A percentile compares a stretch with the other conserved stretches of the same genome.
Evolutionary conservation across 2,329 filamentous ascomycete genomes (phyloP).

Genomic region (Exophiala aquamarina): DNA sequence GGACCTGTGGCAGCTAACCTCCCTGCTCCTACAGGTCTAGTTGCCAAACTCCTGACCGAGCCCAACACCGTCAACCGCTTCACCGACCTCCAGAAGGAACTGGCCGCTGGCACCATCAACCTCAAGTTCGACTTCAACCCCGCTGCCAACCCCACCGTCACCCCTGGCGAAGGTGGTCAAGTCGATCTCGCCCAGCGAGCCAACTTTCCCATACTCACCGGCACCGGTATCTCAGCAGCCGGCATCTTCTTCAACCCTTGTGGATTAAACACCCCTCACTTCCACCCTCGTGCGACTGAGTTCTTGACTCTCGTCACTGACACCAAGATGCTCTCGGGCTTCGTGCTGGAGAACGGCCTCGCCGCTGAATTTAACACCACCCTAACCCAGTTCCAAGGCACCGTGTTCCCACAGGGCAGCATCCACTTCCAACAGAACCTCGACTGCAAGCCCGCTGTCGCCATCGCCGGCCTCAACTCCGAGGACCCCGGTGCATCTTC

Average conservation of each 20-base stretch:
- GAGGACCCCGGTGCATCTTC: conserved; percentile 41
- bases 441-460: conserved; percentile 44
- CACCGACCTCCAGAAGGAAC: conserved; percentile 20
- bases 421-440: conserved; percentile 53
- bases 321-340: conserved; percentile 41
- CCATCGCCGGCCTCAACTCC: conserved; percentile 44
- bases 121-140: conserved; percentile 31
- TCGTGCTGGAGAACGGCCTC: conserved; percentile 49
- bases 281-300: conserved; percentile 50
- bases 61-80: conserved; percentile 23
- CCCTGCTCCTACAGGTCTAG: conserved; percentile 3
- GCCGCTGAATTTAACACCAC: conserved; percentile 40
- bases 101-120: conserved; percentile 19
- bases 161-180: conserved; percentile 31
- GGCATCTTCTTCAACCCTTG: conserved; percentile 36
- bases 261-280: conserved; percentile 50
- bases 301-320: conserved; percentile 47
- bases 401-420: conserved; percentile 47
- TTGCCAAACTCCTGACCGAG: conserved; percentile 27
- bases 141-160: conserved; percentile 23
- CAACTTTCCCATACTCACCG: conserved; percentile 29
- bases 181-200: conserved; percentile 28
- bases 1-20: conserved; percentile 21
- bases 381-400: conserved; percentile 44
- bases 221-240: conserved; percentile 25